A percentile compares a stretch with the other conserved stretches of the same genome.
Evolutionary conservation across 805 yeast genomes (phyloP).

Genomic region (Kuraishia capsulata): DNA sequence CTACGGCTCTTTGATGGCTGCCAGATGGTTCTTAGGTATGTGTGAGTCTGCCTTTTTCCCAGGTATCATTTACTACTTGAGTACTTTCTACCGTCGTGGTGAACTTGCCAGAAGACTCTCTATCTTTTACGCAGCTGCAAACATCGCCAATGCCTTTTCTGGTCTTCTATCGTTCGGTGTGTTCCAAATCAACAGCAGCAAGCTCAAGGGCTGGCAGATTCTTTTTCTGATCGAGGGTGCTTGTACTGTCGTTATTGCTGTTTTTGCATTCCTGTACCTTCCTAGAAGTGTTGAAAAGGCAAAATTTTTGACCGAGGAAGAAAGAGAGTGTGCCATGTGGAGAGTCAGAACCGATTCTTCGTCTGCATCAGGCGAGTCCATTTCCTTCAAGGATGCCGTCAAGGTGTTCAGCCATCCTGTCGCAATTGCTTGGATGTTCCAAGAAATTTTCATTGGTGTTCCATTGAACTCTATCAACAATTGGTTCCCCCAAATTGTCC

Average conservation of each 20-base stretch:
- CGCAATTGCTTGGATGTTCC: constrained; percentile 32
- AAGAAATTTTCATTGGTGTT: constrained; percentile 36
- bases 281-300: constrained; percentile 28
- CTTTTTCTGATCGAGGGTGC: constrained; percentile 37
- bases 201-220: constrained; percentile 37
- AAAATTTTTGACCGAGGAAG: constrained; percentile 29
- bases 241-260: constrained; percentile 26
- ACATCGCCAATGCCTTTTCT: constrained; percentile 24
- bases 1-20: constrained; percentile 22
- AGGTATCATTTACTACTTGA: constrained; percentile 26
- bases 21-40: constrained; percentile 28
- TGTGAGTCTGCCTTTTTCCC: constrained; percentile 29
- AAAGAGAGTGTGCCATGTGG: constrained; percentile 25
- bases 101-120: constrained; percentile 27
- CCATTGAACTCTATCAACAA: constrained; percentile 38
- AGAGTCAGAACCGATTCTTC: constrained; percentile 38
- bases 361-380: constrained; percentile 24
- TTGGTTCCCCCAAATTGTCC: constrained; percentile 36
- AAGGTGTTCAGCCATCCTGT: constrained; percentile 36
- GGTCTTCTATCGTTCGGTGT: constrained; percentile 24
- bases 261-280: constrained; percentile 21
- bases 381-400: constrained; percentile 30
- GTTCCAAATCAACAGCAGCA: constrained; percentile 28
- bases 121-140: constrained; percentile 24
- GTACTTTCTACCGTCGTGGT: constrained; percentile 27